phyloP scores from a whole-genome alignment of 805 yeast species.

The Yarrowia divulgata region DNA sequence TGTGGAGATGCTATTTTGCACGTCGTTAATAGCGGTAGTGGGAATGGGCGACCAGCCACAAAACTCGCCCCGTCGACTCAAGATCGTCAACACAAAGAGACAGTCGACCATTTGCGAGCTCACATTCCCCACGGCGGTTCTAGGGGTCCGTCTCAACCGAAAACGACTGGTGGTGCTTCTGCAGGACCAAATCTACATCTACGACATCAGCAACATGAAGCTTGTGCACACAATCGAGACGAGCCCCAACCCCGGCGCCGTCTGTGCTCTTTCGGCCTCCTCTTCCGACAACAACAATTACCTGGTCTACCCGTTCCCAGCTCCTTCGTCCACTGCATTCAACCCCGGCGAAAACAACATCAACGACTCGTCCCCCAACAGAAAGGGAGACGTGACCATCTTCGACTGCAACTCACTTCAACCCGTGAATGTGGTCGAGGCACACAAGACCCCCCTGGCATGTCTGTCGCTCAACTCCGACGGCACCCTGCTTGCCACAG shows the following conservation, averaged over 20 bases:
- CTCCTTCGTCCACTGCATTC: slow-evolving; percentile 46
- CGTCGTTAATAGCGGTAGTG: slow-evolving; percentile 84
- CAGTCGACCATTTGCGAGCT: slow-evolving; percentile 81
- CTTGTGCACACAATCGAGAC: slow-evolving; percentile 75
- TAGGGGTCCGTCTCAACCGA: slow-evolving; percentile 78
- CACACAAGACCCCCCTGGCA: slow-evolving; percentile 82
- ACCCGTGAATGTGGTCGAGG: slow-evolving; percentile 82
- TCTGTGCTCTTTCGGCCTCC: slow-evolving; percentile 52
- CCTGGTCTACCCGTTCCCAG: slow-evolving; percentile 63
- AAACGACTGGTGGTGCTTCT: slow-evolving; percentile 80
- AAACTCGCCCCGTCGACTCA: slow-evolving; percentile 75
- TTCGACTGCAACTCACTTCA: slow-evolving; percentile 77
- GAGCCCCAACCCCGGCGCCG: slow-evolving; percentile 55
- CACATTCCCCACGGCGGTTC: slow-evolving; percentile 78
- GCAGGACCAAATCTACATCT: slow-evolving; percentile 81
- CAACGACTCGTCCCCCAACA: slow-evolving; percentile 40
- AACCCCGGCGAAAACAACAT: slow-evolving; percentile 40
- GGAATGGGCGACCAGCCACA: slow-evolving; percentile 75
- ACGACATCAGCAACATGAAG: slow-evolving; percentile 90
- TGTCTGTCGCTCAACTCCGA: slow-evolving; percentile 71
- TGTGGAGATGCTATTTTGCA: slow-evolving; percentile 89
- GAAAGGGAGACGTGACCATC: slow-evolving; percentile 72
- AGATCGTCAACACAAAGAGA: slow-evolving; percentile 79
- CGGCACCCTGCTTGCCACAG: slow-evolving; percentile 84
- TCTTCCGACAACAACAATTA: slow-evolving; percentile 55